Base-by-base conservation (phyloP, 768 basidiomycete genomes). In the Rhodotorula taiwanensis region DNA sequence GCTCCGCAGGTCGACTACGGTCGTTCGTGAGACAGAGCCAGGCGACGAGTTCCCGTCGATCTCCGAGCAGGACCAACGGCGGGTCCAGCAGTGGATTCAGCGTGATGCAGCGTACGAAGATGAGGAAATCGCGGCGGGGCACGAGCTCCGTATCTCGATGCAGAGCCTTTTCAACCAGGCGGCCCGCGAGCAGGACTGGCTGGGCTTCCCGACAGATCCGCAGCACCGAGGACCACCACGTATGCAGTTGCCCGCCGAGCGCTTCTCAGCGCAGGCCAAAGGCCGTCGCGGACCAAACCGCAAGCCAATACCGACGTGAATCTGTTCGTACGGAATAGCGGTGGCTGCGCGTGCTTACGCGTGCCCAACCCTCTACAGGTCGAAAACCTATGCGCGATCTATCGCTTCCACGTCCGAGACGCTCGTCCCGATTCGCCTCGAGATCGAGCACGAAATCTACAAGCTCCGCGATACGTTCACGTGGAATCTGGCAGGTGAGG, bases 401-500 rank as follows among this genome's bases (percentile, higher is more conserved):
- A 72, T 74, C 53, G 78, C 78, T 8, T 61, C 74, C 21, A 66
- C 73, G 21, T 69, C 76, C 18, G 95, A 99, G 73, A 81, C 84
- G 70, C 85, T 99, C 31, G 86, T 98, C 7, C 95, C 95, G 5
- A 86, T 99, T 44, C 84, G 95, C n/a, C 79, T 99, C 55, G 95
- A 99, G 75, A 85, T 97, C 71, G 95, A 99, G 71, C 86, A 93
- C 52, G 95, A 97, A 33, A 87, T 89, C 72, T 86, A 88, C 73
- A 88, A 86, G 77, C 86, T 97, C 80, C 83, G 91, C 31, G 95
- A 99, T 74, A 91, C 94, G 0, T 97, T 98, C 77, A 83, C 95
- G 49, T 99, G 94, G 95, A 95, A 99, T 72, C 76, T 93, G 49
- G 87, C 87, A 68, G 94, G 93, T 95, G 59, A n/a, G 83, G 78